Evolutionary conservation across 2,329 filamentous ascomycete genomes (phyloP), one percentile per base, ranked within the genome.

Genomic region (Zopfia rhizophila): DNA sequence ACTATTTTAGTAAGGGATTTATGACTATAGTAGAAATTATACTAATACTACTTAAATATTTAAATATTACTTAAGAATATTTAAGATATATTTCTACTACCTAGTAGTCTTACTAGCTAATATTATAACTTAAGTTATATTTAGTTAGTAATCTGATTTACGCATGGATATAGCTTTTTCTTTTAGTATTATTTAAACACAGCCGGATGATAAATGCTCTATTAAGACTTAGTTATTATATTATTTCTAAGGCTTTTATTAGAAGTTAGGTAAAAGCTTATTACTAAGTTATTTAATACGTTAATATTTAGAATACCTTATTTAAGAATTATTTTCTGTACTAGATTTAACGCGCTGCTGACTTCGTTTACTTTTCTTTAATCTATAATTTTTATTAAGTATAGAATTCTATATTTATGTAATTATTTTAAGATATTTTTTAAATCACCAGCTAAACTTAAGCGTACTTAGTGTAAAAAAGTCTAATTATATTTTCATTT

Each of bases 281-380:
- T 21, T 18, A 18, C 33, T 16, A 18, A 18, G 8, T 37, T 14
- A 12, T 24, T 37, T 14, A 24, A 14, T 37, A 37, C 33, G 33
- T 22, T 37, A 18, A 22, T 18, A 18, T 37, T 37, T 37, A 12
- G 33, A 10, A 37, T 37, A n/a, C n/a, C 17, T 14, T 37, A 12
- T 16, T 18, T 37, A 18, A 7, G 33, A 37, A 37, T 10, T 18
- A 37, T 37, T 37, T 19, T 14, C 33, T 37, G 17, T 16, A 14
- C 33, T 18, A 8, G 14, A 12, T 12, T 24, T 18, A 22, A 37
- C 18, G 16, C 21, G 17, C 33, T 37, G 33, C 7, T 37, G 7
- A n/a, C n/a, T n/a, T n/a, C n/a, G n/a, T n/a, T n/a, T n/a, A n/a
- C n/a, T n/a, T 22, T 22, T 14, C 21, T 18, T 24, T 24, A 7